A percentile compares a stretch with the other conserved stretches of the same genome.
phyloP scores from a whole-genome alignment of 1,139 yeast species.

The Wickerhamomyces sp. region DNA sequence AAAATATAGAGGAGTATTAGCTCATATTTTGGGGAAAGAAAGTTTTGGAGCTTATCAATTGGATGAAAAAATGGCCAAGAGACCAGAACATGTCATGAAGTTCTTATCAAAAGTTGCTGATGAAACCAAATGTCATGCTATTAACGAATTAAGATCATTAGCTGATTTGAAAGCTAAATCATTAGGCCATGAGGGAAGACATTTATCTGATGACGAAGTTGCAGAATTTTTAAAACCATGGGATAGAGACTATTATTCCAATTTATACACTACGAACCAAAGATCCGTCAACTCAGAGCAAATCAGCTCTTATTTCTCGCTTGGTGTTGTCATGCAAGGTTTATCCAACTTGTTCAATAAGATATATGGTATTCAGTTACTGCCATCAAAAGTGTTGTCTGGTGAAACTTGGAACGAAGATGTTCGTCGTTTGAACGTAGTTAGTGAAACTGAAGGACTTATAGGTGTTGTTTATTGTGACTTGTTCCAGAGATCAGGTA shows the following conservation, averaged over 20 bases:
- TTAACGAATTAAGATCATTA: constrained; percentile 50
- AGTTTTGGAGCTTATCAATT: constrained; percentile 80
- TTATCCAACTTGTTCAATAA: constrained; percentile 63
- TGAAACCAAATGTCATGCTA: constrained; percentile 50
- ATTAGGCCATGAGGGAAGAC: constrained; percentile 20
- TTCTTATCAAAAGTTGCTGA: constrained; percentile 60
- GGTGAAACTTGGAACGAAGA: constrained; percentile 94
- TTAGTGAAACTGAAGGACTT: constrained; percentile 51
- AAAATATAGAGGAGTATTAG: constrained; percentile 63
- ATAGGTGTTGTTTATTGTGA: constrained; percentile 70
- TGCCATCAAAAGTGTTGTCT: constrained; percentile 54
- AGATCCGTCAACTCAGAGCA: constrained; percentile 34
- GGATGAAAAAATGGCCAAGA: constrained; percentile 86
- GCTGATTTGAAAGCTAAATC: constrained; percentile 34
- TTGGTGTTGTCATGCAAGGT: constrained; percentile 86
- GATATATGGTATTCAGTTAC: constrained; percentile 73
- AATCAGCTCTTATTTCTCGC: constrained; percentile 64
- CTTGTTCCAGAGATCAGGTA: constrained; percentile 56
- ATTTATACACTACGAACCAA: constrained; percentile 34
- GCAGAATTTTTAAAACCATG: constrained; percentile 64
- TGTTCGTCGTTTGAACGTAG: constrained; percentile 76
- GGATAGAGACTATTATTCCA: constrained; percentile 79
- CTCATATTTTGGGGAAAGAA: constrained; percentile 66
- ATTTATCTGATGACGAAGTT: constrained; percentile 35
- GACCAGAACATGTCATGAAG: constrained; percentile 68